Conservation (phyloP, 2,329 filamentous ascomycete genomes). For the Tolypocladium amazonense region DNA sequence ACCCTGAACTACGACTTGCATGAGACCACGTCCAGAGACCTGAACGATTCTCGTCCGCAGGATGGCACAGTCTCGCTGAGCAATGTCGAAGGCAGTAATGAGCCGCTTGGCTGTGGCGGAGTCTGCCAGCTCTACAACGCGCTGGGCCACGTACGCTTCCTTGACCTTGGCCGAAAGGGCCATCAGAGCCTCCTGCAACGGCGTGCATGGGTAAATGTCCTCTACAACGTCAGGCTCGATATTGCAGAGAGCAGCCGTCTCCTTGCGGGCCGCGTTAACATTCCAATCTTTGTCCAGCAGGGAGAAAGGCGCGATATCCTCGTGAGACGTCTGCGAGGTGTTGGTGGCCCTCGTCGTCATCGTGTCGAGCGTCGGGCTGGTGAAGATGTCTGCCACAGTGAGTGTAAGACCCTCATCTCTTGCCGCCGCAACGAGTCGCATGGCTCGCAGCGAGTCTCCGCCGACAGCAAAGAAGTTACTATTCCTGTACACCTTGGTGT, state of each 20-base stretch:
- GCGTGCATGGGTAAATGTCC: constrained; percentile 44
- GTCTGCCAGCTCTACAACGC: constrained; percentile 30
- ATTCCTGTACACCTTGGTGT: constrained; percentile 21
- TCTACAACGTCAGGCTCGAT: constrained; percentile 25
- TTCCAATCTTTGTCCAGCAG: constrained; percentile 25
- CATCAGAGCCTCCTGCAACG: constrained; percentile 44
- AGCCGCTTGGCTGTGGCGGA: constrained; percentile 24
- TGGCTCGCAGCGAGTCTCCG: constrained; percentile 41
- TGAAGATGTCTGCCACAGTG: constrained; percentile 35
- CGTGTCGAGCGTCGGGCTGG: constrained; percentile 28
- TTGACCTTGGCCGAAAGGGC: constrained; percentile 38
- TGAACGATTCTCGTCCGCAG: constrained; percentile 40
- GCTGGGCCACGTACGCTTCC: constrained; percentile 41
- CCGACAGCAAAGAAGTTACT: constrained; percentile 38
- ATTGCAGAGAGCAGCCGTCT: constrained; percentile 29
- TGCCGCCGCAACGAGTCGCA: constrained; percentile 36
- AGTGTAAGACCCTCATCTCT: constrained; percentile 26
- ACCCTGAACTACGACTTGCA: constrained; percentile 35
- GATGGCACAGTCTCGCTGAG: constrained; percentile 26
- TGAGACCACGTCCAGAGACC: constrained; percentile 28
- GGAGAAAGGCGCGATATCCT: constrained; percentile 25
- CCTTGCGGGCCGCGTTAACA: constrained; percentile 19
- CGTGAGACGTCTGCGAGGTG: constrained; percentile 10
- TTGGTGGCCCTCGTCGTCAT: constrained; percentile 26
- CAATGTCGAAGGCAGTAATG: constrained; percentile 29